phyloP scores from a whole-genome alignment of 768 basidiomycete genomes.

The Phylloporus sp. region DNA sequence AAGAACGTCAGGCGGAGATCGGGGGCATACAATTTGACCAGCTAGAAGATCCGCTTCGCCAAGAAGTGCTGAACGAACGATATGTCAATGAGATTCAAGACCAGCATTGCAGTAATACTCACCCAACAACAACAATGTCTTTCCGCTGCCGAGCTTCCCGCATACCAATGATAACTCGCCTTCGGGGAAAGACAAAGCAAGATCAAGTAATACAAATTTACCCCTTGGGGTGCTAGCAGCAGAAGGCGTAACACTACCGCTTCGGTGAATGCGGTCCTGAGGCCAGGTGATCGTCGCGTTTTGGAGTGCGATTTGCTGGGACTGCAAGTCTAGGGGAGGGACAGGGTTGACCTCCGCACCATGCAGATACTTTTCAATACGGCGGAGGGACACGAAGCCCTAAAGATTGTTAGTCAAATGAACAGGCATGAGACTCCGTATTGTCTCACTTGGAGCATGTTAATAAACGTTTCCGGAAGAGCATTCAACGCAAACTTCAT shows the following conservation, averaged over 20 bases:
- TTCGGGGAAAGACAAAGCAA: constrained; percentile 71
- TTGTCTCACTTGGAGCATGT: constrained; percentile 67
- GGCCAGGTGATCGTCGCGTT: constrained; percentile 92
- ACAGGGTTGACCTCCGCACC: constrained; percentile 68
- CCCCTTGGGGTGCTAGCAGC: constrained; percentile 67
- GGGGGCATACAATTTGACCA: constrained; percentile 79
- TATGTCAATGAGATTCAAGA: constrained; percentile 6
- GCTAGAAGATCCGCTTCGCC: constrained; percentile 57
- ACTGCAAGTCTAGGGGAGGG: constrained; percentile 51
- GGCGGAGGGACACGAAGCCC: constrained; percentile 80
- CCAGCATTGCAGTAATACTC: neutral
- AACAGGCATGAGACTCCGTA: neutral
- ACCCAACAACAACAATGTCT: constrained; percentile 76
- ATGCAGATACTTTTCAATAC: constrained; percentile 87
- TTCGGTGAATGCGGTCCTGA: constrained; percentile 53
- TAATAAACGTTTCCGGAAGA: constrained; percentile 88
- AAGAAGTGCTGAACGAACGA: constrained; percentile 53
- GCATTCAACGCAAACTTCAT: constrained; percentile 86
- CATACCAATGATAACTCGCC: constrained; percentile 82
- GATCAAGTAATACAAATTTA: constrained; percentile 78
- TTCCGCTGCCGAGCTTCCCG: constrained; percentile 87
- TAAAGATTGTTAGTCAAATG: constrained; percentile 20
- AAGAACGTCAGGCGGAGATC: constrained; percentile 79
- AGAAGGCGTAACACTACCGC: constrained; percentile 47
- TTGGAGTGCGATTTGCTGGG: constrained; percentile 66